Evolutionary conservation across 305 asterid species (phyloP).

Genomic region (Fraxinus xanthoxyloides): DNA sequence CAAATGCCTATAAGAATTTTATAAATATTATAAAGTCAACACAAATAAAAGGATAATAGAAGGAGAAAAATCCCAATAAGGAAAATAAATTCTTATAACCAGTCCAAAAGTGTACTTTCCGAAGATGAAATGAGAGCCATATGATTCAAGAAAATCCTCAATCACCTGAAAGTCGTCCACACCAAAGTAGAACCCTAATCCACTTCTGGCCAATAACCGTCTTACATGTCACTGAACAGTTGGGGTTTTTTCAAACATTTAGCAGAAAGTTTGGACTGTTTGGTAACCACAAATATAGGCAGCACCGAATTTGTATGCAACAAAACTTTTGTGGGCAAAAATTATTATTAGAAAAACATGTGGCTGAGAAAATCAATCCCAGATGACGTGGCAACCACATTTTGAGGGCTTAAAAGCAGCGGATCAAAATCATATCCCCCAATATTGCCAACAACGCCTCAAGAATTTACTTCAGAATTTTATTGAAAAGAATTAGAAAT

Average conservation of each 20-base stretch:
- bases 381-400: constrained; percentile 64
- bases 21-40: neutral
- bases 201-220: neutral
- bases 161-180: constrained; percentile 1
- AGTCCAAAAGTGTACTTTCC: neutral
- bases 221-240: constrained; percentile 25
- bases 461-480: neutral
- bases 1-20: neutral
- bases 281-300: constrained; percentile 22
- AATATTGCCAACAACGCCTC: constrained; percentile 53
- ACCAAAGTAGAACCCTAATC: constrained; percentile 16
- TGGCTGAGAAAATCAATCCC: constrained; percentile 55
- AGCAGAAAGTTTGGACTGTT: neutral
- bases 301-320: constrained; percentile 28
- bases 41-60: neutral
- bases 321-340: neutral
- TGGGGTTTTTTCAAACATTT: neutral
- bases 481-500: constrained; percentile 5
- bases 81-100: neutral
- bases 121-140: constrained; percentile 22
- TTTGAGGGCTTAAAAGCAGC: constrained; percentile 14
- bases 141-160: neutral
- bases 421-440: constrained; percentile 41
- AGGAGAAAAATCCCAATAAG: neutral
- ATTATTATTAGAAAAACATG: constrained; percentile 40